Percentiles rank a stretch among this genome's conserved stretches.
Evolutionary conservation across 768 basidiomycete species (phyloP).

Genomic region (Suillus discolor): DNA sequence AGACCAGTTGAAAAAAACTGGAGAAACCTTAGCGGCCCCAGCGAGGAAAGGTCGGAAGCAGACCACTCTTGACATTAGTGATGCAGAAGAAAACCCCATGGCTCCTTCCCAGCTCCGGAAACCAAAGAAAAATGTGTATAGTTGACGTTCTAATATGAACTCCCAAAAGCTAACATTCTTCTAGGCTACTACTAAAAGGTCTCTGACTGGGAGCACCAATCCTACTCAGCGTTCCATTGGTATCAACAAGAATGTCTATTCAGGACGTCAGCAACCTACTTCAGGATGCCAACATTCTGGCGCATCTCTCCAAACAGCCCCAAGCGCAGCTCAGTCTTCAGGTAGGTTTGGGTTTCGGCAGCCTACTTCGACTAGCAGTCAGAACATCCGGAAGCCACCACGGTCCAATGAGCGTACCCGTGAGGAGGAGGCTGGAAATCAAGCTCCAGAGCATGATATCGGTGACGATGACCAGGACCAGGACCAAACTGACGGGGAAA

Average conservation of each 20-base stretch:
- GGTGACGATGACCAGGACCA: background rate
- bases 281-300: background rate
- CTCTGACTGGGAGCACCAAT: background rate
- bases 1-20: background rate
- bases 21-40: background rate
- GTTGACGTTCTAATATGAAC: background rate
- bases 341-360: background rate
- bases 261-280: background rate
- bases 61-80: background rate
- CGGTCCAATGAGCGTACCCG: background rate
- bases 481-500: no score
- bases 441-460: background rate
- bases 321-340: background rate
- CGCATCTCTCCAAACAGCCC: background rate
- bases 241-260: background rate
- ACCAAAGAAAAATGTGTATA: background rate
- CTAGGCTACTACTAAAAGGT: background rate
- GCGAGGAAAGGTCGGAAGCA: background rate
- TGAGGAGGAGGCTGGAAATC: background rate
- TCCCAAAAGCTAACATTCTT: background rate
- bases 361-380: background rate
- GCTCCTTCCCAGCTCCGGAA: constrained; percentile 1
- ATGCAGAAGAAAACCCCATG: background rate
- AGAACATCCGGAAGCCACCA: background rate
- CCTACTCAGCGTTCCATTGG: background rate